Conservation (phyloP, 2,329 filamentous ascomycete species). For the Ophiostoma sp. region DNA sequence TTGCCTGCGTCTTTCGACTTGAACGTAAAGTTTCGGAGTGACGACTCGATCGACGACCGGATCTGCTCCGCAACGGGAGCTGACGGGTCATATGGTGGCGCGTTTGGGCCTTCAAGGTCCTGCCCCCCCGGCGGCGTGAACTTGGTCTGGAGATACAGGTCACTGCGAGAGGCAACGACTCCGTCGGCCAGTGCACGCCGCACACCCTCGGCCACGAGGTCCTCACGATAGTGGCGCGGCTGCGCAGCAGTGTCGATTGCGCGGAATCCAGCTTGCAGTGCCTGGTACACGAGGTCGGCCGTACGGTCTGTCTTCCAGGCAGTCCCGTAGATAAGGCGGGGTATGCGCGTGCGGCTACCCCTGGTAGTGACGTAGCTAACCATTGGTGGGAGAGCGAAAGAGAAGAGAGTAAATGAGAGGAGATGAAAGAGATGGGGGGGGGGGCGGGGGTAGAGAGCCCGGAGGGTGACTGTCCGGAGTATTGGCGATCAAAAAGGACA, state of each 20-base stretch:
- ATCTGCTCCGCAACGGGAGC: slow-evolving; percentile 60
- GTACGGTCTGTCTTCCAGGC: slow-evolving; percentile 78
- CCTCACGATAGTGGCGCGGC: slow-evolving; percentile 71
- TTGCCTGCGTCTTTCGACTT: not conserved
- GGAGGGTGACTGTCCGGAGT: not conserved
- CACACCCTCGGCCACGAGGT: slow-evolving; percentile 62
- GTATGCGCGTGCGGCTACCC: slow-evolving; percentile 37
- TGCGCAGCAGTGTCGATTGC: slow-evolving; percentile 74
- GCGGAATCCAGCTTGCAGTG: slow-evolving; percentile 63
- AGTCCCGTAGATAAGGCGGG: slow-evolving; percentile 66
- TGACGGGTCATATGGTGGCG: slow-evolving; percentile 58
- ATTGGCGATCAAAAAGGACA: slow-evolving; percentile 1
- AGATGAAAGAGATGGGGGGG: not conserved
- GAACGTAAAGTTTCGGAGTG: slow-evolving; percentile 55
- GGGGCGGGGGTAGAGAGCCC: not conserved
- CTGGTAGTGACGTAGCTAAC: slow-evolving; percentile 25
- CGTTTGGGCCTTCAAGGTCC: slow-evolving; percentile 40
- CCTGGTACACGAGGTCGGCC: slow-evolving; percentile 60
- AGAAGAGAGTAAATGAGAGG: not conserved
- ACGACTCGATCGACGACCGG: slow-evolving; percentile 59
- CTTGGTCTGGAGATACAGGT: slow-evolving; percentile 77
- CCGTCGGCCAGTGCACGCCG: slow-evolving; percentile 55
- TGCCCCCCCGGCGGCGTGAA: slow-evolving; percentile 64
- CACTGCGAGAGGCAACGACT: slow-evolving; percentile 44
- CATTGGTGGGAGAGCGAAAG: slow-evolving; percentile 15